phyloP scores from a whole-genome alignment of 441 rosid genomes.

The Biscutella laevigata region DNA sequence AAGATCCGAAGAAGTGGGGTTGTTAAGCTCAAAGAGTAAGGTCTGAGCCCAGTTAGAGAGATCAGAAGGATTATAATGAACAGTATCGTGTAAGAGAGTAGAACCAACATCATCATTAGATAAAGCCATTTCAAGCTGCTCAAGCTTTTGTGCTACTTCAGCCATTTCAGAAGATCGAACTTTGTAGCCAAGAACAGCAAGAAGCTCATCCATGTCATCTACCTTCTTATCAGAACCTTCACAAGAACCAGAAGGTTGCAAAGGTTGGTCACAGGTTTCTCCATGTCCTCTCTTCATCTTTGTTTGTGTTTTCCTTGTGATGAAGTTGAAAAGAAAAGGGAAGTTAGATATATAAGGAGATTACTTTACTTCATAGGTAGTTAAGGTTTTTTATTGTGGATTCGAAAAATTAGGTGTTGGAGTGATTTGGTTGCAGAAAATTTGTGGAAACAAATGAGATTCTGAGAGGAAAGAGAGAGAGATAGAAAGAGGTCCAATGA shows the following conservation, averaged over 20 bases:
- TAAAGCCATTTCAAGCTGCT: conserved; percentile 57
- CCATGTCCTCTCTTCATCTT: conserved; percentile 57
- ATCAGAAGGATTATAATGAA: conserved; percentile 58
- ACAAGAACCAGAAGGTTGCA: conserved; percentile 10
- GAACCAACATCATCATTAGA: conserved; percentile 51
- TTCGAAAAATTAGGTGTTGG: neutral
- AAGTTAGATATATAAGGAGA: conserved; percentile 11
- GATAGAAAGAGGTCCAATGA: conserved; percentile 28
- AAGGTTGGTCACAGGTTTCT: conserved; percentile 23
- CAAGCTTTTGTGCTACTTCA: conserved; percentile 55
- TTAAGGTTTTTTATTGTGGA: conserved; percentile 21
- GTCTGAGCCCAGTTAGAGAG: conserved; percentile 45
- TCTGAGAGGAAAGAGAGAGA: conserved; percentile 7
- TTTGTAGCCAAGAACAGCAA: conserved; percentile 59
- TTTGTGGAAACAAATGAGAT: conserved; percentile 30
- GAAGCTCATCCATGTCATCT: conserved; percentile 42
- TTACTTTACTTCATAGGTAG: conserved; percentile 17
- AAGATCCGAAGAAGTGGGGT: conserved; percentile 17
- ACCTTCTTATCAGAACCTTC: conserved; percentile 33
- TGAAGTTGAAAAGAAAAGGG: neutral
- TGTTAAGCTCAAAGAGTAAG: conserved; percentile 43
- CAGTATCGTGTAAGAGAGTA: conserved; percentile 40
- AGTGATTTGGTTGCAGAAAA: conserved; percentile 8
- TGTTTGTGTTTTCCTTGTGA: neutral
- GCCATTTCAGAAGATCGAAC: conserved; percentile 60